These are phyloP conservation scores for Hanseniaspora occidentalis DNA, from an alignment of 805 yeast species.

Conservation along the genomic window DNA sequence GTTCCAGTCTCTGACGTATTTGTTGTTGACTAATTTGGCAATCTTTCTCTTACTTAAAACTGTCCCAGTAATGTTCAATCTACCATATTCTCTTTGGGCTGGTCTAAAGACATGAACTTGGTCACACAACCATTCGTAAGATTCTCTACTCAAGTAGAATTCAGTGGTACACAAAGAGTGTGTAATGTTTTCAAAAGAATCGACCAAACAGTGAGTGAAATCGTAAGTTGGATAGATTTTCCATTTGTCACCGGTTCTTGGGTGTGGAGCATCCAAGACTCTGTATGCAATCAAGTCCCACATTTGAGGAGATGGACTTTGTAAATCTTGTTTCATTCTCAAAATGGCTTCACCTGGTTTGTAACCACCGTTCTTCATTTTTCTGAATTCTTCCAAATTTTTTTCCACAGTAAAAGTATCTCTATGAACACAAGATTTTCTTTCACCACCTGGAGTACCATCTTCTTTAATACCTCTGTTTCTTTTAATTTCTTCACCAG, in stretches of 20 bases:
- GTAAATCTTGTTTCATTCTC: slow-evolving; percentile 91
- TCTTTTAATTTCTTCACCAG: slow-evolving; percentile 78
- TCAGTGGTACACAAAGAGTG: slow-evolving; percentile 96
- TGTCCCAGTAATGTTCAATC: slow-evolving; percentile 90
- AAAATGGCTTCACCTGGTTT: slow-evolving; percentile 85
- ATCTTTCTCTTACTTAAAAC: slow-evolving; percentile 91
- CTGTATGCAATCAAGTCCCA: slow-evolving; percentile 99
- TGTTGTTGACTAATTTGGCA: slow-evolving; percentile 76
- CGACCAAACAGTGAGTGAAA: slow-evolving; percentile 97
- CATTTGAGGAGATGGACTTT: slow-evolving; percentile 94
- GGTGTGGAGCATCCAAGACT: slow-evolving; percentile 83
- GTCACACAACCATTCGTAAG: slow-evolving; percentile 98
- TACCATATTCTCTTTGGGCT: slow-evolving; percentile 97
- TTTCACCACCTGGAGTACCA: slow-evolving; percentile 89
- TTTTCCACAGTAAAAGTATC: slow-evolving; percentile 49
- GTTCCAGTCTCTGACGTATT: slow-evolving; percentile 90
- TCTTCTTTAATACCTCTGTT: slow-evolving; percentile 87
- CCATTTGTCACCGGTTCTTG: slow-evolving; percentile 96
- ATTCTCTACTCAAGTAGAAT: slow-evolving; percentile 81
- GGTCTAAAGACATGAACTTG: slow-evolving; percentile 92
- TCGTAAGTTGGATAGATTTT: slow-evolving; percentile 97
- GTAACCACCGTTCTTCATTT: slow-evolving; percentile 83
- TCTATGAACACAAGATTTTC: slow-evolving; percentile 75
- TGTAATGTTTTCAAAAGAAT: slow-evolving; percentile 89
- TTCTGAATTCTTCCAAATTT: slow-evolving; percentile 69